Conservation (phyloP, 1,284 basidiomycete species). For the Pseudozyma sp. region DNA sequence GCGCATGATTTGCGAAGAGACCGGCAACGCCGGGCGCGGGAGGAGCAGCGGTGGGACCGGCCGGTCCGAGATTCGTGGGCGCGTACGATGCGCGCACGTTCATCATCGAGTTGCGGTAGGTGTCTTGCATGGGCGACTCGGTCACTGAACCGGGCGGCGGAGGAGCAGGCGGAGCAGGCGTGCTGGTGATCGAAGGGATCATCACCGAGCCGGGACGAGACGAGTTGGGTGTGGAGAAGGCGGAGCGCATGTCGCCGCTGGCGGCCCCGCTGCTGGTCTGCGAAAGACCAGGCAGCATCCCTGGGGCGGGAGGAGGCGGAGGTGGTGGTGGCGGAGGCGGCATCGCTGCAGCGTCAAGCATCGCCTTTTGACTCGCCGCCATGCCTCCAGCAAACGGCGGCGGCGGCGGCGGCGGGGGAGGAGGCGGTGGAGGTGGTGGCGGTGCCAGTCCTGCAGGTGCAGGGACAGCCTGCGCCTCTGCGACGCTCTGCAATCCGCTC, state of each 20-base stretch:
- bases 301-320: constrained; percentile 41
- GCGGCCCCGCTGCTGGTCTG: constrained; percentile 14
- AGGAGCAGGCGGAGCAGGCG: constrained; percentile 71
- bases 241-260: constrained; percentile 37
- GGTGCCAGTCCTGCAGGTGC: constrained; percentile 16
- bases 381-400: constrained; percentile 26
- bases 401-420: constrained; percentile 41
- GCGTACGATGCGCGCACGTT: constrained; percentile 61
- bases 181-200: constrained; percentile 30
- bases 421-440: constrained; percentile 43
- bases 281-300: constrained; percentile 30
- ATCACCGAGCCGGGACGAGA: constrained; percentile 53
- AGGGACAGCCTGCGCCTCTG: constrained; percentile 11
- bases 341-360: constrained; percentile 41
- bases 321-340: constrained; percentile 54
- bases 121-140: constrained; percentile 45
- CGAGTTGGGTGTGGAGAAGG: constrained; percentile 50
- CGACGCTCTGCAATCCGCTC: constrained; percentile 14
- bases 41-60: constrained; percentile 62
- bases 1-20: constrained; percentile 45
- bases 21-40: constrained; percentile 75
- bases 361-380: constrained; percentile 17
- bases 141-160: constrained; percentile 65
- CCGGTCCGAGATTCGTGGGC: constrained; percentile 47
- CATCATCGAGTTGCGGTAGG: constrained; percentile 62